Evolutionary conservation across 345 rosid species (phyloP), one percentile per base, ranked within the genome.

Genomic region (Brassica nigra): DNA sequence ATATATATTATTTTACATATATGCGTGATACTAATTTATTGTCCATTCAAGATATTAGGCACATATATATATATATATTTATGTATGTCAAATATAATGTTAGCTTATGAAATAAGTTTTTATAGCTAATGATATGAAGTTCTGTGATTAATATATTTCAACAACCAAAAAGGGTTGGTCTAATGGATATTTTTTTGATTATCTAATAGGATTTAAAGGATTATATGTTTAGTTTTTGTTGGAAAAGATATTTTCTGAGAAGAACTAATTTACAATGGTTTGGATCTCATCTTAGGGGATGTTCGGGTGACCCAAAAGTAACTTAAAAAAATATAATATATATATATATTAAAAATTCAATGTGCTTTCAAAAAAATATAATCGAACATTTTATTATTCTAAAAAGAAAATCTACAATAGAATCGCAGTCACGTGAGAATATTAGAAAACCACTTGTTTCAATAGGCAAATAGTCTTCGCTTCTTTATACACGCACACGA

Each of bases 371-470:
- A n/a, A 4, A 47, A 12, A 18, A 7, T 42, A 63, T 18, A 58
- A 55, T 31, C 36, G 36, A 49, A 6, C 12, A 20, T 15, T 27
- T 2, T 47, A 31, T 8, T 31, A 4, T 36, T 63, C 29, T 16
- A 54, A 3, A 18, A 6, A 55, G n/a, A 23, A 71, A 63, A 63
- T 30, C 6, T 6, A 55, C n/a, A 33, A 57, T 55, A 18, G 29
- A 37, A 44, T 49, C 20, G 8, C 15, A 71, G 27, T 58, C 63
- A 73, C 78, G 82, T 73, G 74, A 66, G 69, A 68, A 9, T 69
- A 37, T 80, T 69, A 2, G 31, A 55, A 73, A 73, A 28, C 15
- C 61, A 64, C n/a, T 54, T 7, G 76, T n/a, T 20, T 69, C 42
- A 64, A 4, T 27, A 62, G 54, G 71, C 75, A 75, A 65, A 10